Conservation (phyloP, 2,329 filamentous ascomycete species). For the Fusarium sp. region DNA sequence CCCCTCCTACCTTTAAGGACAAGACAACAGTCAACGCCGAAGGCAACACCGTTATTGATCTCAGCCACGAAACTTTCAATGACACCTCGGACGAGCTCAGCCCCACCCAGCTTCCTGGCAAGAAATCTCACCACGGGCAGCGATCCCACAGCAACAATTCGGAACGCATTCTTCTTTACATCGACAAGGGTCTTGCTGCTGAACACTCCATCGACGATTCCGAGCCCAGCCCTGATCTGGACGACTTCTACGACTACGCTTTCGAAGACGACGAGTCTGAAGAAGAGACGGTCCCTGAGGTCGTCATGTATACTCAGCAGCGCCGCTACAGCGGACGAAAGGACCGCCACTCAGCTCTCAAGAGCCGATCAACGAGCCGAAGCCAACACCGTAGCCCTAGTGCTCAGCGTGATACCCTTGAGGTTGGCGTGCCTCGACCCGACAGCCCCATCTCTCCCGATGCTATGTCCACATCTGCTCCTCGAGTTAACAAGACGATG, state of each 20-base stretch:
- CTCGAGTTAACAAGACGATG: slow-evolving; percentile 53
- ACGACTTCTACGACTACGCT: slow-evolving; percentile 55
- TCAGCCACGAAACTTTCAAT: slow-evolving; percentile 29
- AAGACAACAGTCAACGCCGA: slow-evolving; percentile 42
- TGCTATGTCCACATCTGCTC: slow-evolving; percentile 46
- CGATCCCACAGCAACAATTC: slow-evolving; percentile 24
- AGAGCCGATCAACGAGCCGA: slow-evolving; percentile 31
- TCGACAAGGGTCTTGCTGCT: slow-evolving; percentile 45
- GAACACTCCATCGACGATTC: slow-evolving; percentile 43
- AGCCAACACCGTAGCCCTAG: slow-evolving; percentile 9
- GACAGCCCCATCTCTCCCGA: slow-evolving; percentile 57
- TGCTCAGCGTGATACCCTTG: slow-evolving; percentile 22
- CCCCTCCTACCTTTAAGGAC: slow-evolving; percentile 48
- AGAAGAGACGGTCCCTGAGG: slow-evolving; percentile 35
- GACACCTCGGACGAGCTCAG: background rate
- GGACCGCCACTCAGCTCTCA: slow-evolving; percentile 19
- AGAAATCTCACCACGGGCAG: slow-evolving; percentile 25
- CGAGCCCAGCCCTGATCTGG: slow-evolving; percentile 54
- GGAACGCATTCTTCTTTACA: slow-evolving; percentile 47
- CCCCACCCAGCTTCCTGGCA: slow-evolving; percentile 14
- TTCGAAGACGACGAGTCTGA: slow-evolving; percentile 47
- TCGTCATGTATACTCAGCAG: slow-evolving; percentile 30
- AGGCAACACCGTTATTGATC: slow-evolving; percentile 43
- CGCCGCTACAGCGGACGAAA: slow-evolving; percentile 22
- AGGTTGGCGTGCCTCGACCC: slow-evolving; percentile 53